Evolutionary conservation across 768 basidiomycete genomes (phyloP).

Genomic region (Hirschioporus abietinus): DNA sequence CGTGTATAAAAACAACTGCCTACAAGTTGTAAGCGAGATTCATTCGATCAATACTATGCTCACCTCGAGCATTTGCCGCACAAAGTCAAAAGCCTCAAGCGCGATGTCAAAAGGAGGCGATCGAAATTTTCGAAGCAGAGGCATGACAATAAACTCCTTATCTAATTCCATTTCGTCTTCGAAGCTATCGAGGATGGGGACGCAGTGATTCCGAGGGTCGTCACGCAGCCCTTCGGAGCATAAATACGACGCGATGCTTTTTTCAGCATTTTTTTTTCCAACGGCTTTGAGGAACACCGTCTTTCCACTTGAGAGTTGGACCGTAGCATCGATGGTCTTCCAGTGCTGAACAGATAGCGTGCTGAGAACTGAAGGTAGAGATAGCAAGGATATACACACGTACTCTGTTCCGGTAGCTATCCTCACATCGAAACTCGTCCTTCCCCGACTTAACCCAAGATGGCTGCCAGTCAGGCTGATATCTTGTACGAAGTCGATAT

Average conservation of each 20-base stretch:
- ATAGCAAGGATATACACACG: neutral
- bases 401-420: neutral
- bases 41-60: neutral
- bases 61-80: constrained; percentile 20
- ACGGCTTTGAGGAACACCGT: constrained; percentile 18
- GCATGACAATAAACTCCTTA: constrained; percentile 18
- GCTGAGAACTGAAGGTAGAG: neutral
- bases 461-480: neutral
- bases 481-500: constrained; percentile 3
- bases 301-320: constrained; percentile 16
- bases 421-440: constrained; percentile 7
- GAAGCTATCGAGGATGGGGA: constrained; percentile 18
- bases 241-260: constrained; percentile 13
- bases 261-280: constrained; percentile 9
- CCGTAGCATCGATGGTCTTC: constrained; percentile 19
- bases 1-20: constrained; percentile 12
- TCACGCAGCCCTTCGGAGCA: constrained; percentile 8
- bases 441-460: constrained; percentile 4
- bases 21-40: neutral
- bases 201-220: constrained; percentile 20
- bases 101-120: constrained; percentile 19
- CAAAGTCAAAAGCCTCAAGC: constrained; percentile 21
- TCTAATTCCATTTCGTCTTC: constrained; percentile 12
- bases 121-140: constrained; percentile 21
- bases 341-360: neutral